Conservation (phyloP, 2,329 filamentous ascomycete genomes). For the Pseudophaeomoniella oleicola region DNA sequence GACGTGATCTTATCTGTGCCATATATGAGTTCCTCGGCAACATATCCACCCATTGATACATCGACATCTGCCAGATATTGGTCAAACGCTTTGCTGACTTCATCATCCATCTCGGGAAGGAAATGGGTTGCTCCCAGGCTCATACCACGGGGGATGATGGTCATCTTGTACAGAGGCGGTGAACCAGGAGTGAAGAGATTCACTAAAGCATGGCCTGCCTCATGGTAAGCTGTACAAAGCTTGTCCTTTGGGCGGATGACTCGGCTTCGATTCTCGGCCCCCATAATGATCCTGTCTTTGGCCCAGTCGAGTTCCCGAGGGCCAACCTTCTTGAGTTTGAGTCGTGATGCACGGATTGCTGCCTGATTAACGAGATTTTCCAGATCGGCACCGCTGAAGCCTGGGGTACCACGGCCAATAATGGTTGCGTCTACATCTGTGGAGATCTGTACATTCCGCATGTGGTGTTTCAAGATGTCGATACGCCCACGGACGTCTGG, state of each 20-base stretch:
- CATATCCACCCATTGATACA: conserved; percentile 70
- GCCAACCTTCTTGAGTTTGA: conserved; percentile 60
- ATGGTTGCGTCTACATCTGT: conserved; percentile 69
- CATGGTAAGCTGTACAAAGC: conserved; percentile 77
- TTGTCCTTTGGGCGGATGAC: conserved; percentile 89
- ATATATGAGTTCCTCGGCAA: conserved; percentile 79
- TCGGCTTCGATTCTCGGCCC: conserved; percentile 77
- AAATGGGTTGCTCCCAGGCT: conserved; percentile 76
- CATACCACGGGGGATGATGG: conserved; percentile 81
- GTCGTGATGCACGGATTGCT: conserved; percentile 82
- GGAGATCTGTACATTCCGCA: conserved; percentile 73
- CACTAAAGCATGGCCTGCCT: conserved; percentile 88
- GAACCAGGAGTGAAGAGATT: conserved; percentile 66
- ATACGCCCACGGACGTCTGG: conserved; percentile 89
- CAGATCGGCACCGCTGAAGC: conserved; percentile 87
- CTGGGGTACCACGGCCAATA: conserved; percentile 75
- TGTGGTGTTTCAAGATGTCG: conserved; percentile 84
- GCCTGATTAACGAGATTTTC: conserved; percentile 97
- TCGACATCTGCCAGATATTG: conserved; percentile 73
- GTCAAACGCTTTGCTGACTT: conserved; percentile 72
- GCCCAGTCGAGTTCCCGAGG: conserved; percentile 88
- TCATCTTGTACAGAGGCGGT: conserved; percentile 85
- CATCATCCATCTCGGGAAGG: conserved; percentile 72
- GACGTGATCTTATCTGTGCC: conserved; percentile 84
- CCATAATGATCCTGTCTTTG: conserved; percentile 96